These are phyloP conservation scores for Colletotrichum lentis DNA, from an alignment of 2,329 filamentous ascomycete species.

Conservation along the genomic window DNA sequence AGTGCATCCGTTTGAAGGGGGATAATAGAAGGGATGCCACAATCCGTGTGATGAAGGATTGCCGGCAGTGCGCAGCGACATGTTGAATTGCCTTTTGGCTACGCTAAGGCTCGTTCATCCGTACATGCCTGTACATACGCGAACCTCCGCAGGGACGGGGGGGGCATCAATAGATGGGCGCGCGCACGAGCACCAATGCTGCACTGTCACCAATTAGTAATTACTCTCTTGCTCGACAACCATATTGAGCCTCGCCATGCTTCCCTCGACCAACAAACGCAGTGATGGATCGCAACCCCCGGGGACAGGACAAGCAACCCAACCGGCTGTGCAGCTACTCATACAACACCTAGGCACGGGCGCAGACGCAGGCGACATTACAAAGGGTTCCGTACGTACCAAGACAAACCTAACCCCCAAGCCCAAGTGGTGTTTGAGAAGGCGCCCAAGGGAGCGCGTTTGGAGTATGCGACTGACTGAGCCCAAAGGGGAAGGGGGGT, in stretches of 20 bases:
- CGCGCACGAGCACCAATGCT: neutral
- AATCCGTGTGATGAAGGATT: too few relatives aligned
- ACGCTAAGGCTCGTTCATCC: slow-evolving; percentile 4
- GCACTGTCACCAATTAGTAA: neutral
- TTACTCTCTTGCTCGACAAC: too few relatives aligned
- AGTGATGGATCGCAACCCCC: neutral
- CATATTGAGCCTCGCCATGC: neutral
- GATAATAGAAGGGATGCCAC: too few relatives aligned
- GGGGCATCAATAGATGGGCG: neutral
- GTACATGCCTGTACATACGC: neutral
- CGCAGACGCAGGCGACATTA: neutral
- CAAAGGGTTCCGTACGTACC: neutral
- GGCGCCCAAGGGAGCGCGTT: neutral
- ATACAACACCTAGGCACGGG: neutral
- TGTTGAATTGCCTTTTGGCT: neutral
- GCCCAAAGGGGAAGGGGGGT: neutral
- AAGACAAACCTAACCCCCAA: neutral
- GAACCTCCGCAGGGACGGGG: too few relatives aligned
- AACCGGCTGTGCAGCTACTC: neutral
- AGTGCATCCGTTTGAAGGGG: too few relatives aligned
- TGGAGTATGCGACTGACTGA: neutral
- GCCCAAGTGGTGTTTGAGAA: slow-evolving; percentile 10
- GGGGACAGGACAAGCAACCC: neutral
- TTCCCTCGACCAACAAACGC: neutral
- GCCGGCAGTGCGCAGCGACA: neutral